Evolutionary conservation across 75 land plant species (phyloP).

Genomic region (Selaginella moellendorffii): DNA sequence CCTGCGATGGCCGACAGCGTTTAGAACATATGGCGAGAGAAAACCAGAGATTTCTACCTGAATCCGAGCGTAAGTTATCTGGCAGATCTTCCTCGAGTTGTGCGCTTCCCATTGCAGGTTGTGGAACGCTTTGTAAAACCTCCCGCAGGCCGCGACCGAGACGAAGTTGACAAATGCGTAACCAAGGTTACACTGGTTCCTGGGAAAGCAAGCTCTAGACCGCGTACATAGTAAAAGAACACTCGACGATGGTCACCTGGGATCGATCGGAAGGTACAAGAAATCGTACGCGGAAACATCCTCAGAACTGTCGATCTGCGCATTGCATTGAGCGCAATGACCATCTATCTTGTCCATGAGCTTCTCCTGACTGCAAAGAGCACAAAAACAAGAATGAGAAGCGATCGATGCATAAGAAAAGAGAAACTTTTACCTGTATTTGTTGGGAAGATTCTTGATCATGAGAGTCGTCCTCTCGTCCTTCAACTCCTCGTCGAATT

Average conservation of each 20-base stretch:
- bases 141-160: constrained; percentile 55
- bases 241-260: constrained; percentile 51
- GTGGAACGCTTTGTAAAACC: constrained; percentile 82
- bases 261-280: constrained; percentile 92
- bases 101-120: constrained; percentile 77
- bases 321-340: constrained; percentile 79
- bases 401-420: background rate
- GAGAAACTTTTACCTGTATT: constrained; percentile 43
- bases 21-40: background rate
- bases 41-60: constrained; percentile 34
- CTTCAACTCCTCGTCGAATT: constrained; percentile 15
- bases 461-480: constrained; percentile 45
- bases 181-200: constrained; percentile 96
- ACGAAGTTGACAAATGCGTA: constrained; percentile 97
- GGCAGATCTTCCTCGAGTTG: constrained; percentile 91
- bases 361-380: constrained; percentile 78
- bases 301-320: constrained; percentile 22
- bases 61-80: constrained; percentile 82
- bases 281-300: constrained; percentile 80
- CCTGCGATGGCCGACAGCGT: constrained; percentile 27
- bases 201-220: constrained; percentile 5
- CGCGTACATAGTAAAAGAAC: background rate
- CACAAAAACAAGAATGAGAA: too few species aligned
- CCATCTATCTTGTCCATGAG: constrained; percentile 74
- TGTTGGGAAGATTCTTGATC: constrained; percentile 88